Percentiles rank a stretch among this genome's conserved stretches.
Evolutionary conservation across 805 yeast species (phyloP).

Genomic region (Ogataea paraovalis): DNA sequence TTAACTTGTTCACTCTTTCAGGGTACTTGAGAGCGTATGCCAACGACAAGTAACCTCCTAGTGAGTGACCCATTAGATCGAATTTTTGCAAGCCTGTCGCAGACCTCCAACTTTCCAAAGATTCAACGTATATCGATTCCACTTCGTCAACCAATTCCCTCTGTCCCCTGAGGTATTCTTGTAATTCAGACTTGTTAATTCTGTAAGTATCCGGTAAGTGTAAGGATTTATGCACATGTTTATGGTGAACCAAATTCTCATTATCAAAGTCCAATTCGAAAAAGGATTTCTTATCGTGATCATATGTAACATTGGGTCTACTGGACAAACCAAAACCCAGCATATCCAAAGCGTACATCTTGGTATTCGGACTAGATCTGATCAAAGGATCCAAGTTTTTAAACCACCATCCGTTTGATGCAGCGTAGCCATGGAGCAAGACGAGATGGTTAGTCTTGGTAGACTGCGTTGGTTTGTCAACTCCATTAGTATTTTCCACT

Average conservation of each 20-base stretch:
- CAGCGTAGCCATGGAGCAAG: slow-evolving; percentile 56
- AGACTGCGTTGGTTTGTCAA: slow-evolving; percentile 1
- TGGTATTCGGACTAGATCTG: slow-evolving; percentile 18
- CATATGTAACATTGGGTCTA: slow-evolving; percentile 34
- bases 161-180: slow-evolving; percentile 31
- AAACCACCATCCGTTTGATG: slow-evolving; percentile 53
- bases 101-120: slow-evolving; percentile 63
- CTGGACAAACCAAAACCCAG: slow-evolving; percentile 54
- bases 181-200: slow-evolving; percentile 17
- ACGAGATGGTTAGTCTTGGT: slow-evolving; percentile 35
- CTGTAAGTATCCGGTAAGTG: slow-evolving; percentile 19
- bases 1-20: slow-evolving; percentile 44
- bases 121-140: slow-evolving; percentile 53
- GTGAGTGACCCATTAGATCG: slow-evolving; percentile 71
- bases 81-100: slow-evolving; percentile 46
- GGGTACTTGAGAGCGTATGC: slow-evolving; percentile 62
- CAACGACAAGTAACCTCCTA: slow-evolving; percentile 71
- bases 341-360: slow-evolving; percentile 43
- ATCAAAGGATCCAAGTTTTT: slow-evolving; percentile 46
- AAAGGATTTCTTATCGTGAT: slow-evolving; percentile 24
- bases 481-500: slow-evolving; percentile 15
- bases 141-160: slow-evolving; percentile 38
- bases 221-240: slow-evolving; percentile 24
- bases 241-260: slow-evolving; percentile 12
- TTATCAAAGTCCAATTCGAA: slow-evolving; percentile 24